Percentiles rank a stretch among this genome's conserved stretches.
These are phyloP conservation scores for Termitomyces bulborhizus DNA, from an alignment of 768 basidiomycete species.

Conservation along the genomic window DNA sequence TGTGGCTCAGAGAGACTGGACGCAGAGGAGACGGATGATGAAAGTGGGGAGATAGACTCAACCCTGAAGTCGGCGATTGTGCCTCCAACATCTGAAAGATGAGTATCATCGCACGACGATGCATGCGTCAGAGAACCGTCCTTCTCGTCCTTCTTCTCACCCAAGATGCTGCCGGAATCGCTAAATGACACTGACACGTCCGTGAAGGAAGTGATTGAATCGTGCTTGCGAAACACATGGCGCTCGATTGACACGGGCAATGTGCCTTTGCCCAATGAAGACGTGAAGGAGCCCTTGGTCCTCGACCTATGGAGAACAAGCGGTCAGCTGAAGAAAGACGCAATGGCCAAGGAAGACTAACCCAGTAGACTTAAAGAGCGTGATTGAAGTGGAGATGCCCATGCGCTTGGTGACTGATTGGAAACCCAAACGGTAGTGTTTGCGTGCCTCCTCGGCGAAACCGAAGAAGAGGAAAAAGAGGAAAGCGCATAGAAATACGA, in stretches of 20 bases:
- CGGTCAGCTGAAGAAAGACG: neutral
- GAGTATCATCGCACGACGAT: slow-evolving; percentile 30
- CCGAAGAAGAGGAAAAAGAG: slow-evolving; percentile 54
- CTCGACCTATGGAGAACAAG: slow-evolving; percentile 13
- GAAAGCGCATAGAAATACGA: slow-evolving; percentile 29
- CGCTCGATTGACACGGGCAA: slow-evolving; percentile 43
- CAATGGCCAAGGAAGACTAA: slow-evolving; percentile 7
- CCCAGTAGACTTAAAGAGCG: slow-evolving; percentile 20
- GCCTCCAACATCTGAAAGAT: slow-evolving; percentile 26
- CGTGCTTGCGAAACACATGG: slow-evolving; percentile 38
- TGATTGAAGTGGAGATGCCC: slow-evolving; percentile 16
- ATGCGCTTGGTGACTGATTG: slow-evolving; percentile 25
- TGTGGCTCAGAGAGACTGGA: slow-evolving; percentile 27
- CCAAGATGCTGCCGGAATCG: slow-evolving; percentile 31
- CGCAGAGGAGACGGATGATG: slow-evolving; percentile 30
- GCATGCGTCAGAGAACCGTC: slow-evolving; percentile 22
- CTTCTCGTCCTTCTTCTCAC: slow-evolving; percentile 24
- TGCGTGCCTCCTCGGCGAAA: slow-evolving; percentile 43
- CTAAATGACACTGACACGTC: slow-evolving; percentile 33
- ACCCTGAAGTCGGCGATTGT: slow-evolving; percentile 29
- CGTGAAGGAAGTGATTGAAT: slow-evolving; percentile 43
- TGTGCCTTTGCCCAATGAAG: slow-evolving; percentile 19
- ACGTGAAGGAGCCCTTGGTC: slow-evolving; percentile 15
- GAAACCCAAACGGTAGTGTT: slow-evolving; percentile 31
- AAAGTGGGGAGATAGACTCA: slow-evolving; percentile 22